Evolutionary conservation across 2,329 filamentous ascomycete species (phyloP).

Genomic region (Penicillium sumatraense): DNA sequence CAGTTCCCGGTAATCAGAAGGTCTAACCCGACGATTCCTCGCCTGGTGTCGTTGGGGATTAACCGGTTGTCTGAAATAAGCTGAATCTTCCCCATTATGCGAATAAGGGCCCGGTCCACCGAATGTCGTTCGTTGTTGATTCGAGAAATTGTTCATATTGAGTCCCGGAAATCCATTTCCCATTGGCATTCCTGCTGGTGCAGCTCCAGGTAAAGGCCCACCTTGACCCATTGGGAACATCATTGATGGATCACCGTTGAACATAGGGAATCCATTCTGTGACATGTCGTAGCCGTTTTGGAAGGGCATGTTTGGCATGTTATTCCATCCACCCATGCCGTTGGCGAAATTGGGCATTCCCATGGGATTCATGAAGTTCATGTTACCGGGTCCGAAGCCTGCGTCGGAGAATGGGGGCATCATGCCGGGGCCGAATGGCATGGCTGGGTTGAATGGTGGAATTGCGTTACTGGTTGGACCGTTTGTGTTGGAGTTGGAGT

Average conservation of each 20-base stretch:
- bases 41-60: slow-evolving; percentile 92
- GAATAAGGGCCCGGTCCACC: slow-evolving; percentile 58
- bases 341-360: slow-evolving; percentile 38
- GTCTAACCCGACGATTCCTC: slow-evolving; percentile 75
- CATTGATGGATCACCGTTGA: slow-evolving; percentile 39
- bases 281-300: slow-evolving; percentile 37
- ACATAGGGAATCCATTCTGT: slow-evolving; percentile 45
- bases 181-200: slow-evolving; percentile 24
- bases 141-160: slow-evolving; percentile 54
- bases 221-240: slow-evolving; percentile 41
- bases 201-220: no score
- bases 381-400: slow-evolving; percentile 36
- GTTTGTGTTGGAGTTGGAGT: slow-evolving; percentile 18
- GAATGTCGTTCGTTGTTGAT: slow-evolving; percentile 62
- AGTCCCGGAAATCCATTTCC: slow-evolving; percentile 36
- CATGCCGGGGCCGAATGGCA: slow-evolving; percentile 40
- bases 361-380: slow-evolving; percentile 49
- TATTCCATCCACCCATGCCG: slow-evolving; percentile 44
- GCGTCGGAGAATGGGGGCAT: slow-evolving; percentile 42
- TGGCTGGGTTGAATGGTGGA: slow-evolving; percentile 37
- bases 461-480: slow-evolving; percentile 19
- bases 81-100: slow-evolving; percentile 78
- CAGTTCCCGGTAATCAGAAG: slow-evolving; percentile 88
- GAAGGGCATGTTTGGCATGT: slow-evolving; percentile 51
- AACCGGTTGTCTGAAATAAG: slow-evolving; percentile 94